Evolutionary conservation across 192 early-diverging fungal species (phyloP), one percentile per base, ranked within the genome.

Genomic region (Geranomyces variabilis): DNA sequence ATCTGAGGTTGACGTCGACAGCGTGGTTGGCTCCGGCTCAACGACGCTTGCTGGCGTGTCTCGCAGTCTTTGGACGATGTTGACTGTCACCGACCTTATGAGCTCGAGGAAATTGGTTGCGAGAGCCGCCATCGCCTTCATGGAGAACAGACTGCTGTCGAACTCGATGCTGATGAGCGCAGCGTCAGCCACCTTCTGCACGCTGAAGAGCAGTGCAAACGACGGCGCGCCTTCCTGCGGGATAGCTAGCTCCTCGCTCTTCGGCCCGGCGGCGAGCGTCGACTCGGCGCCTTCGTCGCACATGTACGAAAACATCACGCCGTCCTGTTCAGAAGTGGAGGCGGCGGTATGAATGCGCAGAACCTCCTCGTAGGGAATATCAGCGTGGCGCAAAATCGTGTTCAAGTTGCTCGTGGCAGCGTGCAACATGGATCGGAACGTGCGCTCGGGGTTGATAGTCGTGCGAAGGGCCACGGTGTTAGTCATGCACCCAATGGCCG

Each of bases 361-460:
- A n/a, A 69, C 67, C 24, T 22, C 34, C 53, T 69, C 67, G 53
- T 58, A 69, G 7, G 67, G 67, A 58, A 69, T 58, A 53, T 69
- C 67, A 31, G 21, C 34, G 67, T 69, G 6, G 14, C 34, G 28
- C 12, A 69, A 33, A 13, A 69, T 53, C 33, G 14, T 30, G 26
- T 56, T 34, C 10, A 69, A 31, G 53, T 69, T 69, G 19, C 5
- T 9, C 30, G 10, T 56, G 5, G 67, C 34, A 9, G 12, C 34
- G 14, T 34, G 21, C 67, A 69, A 28, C 7, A 26, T 36, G 31
- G 14, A 15, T 4, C 7, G 6, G 12, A 69, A 24, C 7, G 47
- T 10, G 33, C 34, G 10, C 6, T 28, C n/a, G 14, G 13, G 24
- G 24, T 34, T n/a, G 31, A 51, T 7, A 9, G 24, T 15, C 5